Conservation (phyloP, 352 stramenopile genomes). For the Blastocystis sp. region DNA sequence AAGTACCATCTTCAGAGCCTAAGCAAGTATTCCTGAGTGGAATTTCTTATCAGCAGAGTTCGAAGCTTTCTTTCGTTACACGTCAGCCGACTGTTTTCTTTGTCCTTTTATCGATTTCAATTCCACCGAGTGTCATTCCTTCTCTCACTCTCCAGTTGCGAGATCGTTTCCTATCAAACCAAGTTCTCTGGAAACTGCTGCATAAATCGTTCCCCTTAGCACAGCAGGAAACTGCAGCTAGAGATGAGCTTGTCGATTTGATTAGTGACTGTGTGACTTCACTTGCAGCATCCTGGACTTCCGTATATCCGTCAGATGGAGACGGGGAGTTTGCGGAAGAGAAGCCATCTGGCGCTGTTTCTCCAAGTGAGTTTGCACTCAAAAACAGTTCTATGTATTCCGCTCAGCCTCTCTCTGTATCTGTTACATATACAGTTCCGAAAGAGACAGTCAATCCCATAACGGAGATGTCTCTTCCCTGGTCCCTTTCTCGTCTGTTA, state of each 20-base stretch:
- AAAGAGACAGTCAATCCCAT: not conserved
- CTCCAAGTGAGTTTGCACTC: not conserved
- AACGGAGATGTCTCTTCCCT: not conserved
- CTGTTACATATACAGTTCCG: not conserved
- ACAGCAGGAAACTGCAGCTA: not conserved
- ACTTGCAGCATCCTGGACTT: not conserved
- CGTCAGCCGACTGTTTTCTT: slow-evolving; percentile 31
- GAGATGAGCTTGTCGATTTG: not conserved
- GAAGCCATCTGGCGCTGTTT: not conserved
- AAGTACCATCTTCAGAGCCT: too few relatives aligned
- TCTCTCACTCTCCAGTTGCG: not conserved
- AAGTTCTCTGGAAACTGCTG: not conserved
- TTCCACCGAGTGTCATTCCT: not conserved
- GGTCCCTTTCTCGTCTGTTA: not conserved
- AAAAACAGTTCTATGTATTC: not conserved
- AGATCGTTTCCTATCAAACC: not conserved
- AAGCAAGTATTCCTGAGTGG: not conserved
- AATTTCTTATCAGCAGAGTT: not conserved
- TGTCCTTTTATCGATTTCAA: not conserved
- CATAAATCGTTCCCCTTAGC: not conserved
- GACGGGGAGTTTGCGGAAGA: not conserved
- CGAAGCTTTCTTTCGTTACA: not conserved
- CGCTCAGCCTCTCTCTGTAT: not conserved
- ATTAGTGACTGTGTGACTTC: not conserved
- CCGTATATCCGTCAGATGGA: not conserved